Percentiles rank a stretch among this genome's conserved stretches.
Evolutionary conservation across 306 rosid species (phyloP).

Genomic region (barrel medic (Medicago truncatula)): DNA sequence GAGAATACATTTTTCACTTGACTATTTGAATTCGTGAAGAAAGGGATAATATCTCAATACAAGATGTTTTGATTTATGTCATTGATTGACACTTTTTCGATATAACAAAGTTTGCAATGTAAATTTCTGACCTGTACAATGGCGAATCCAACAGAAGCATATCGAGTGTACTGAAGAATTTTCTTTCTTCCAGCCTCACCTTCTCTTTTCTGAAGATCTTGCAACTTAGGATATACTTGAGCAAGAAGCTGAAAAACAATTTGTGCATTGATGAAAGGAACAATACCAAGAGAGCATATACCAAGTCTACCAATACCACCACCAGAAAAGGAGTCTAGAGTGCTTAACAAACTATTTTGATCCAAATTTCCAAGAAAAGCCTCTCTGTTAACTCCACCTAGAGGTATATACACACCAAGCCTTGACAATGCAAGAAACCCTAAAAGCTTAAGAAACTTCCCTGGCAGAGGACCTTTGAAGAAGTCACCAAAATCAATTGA

Average conservation of each 20-base stretch:
- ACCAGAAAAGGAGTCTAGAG: slow-evolving; percentile 94
- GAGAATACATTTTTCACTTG: not conserved
- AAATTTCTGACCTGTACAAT: slow-evolving; percentile 78
- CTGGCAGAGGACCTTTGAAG: slow-evolving; percentile 92
- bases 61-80: not conserved
- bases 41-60: not conserved
- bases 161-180: slow-evolving; percentile 84
- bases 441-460: slow-evolving; percentile 90
- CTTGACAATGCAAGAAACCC: slow-evolving; percentile 85
- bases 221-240: slow-evolving; percentile 90
- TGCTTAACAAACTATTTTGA: slow-evolving; percentile 84
- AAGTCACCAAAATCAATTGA: slow-evolving; percentile 95
- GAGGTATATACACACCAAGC: slow-evolving; percentile 90
- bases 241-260: slow-evolving; percentile 99
- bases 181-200: slow-evolving; percentile 98
- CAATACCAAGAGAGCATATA: slow-evolving; percentile 91
- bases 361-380: slow-evolving; percentile 97
- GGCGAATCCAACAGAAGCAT: slow-evolving; percentile 96
- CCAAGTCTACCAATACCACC: slow-evolving; percentile 98
- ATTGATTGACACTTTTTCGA: not conserved
- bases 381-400: slow-evolving; percentile 93
- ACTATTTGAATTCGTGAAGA: not conserved
- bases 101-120: not conserved
- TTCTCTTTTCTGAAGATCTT: slow-evolving; percentile 94
- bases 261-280: slow-evolving; percentile 93